Evolutionary conservation across 2,329 filamentous ascomycete species (phyloP), one percentile per base, ranked within the genome.

Genomic region (Cytospora leucostoma): DNA sequence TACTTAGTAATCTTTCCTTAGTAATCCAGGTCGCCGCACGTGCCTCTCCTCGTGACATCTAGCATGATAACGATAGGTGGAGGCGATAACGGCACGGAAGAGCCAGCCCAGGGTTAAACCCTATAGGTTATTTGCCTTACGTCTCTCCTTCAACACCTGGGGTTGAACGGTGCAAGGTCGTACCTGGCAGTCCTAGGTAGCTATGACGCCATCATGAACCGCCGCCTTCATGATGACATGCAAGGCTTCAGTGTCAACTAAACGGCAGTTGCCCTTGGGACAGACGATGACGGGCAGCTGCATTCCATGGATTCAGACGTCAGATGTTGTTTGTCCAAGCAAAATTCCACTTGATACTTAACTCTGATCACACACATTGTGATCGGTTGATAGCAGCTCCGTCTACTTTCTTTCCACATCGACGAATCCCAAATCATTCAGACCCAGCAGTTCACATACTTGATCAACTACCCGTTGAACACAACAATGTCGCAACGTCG

Each of bases 401-500:
- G 44, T 47, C 44, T 2, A 47, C 10, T 47, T 12, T 47, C n/a
- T 11, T 19, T 11, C 44, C n/a, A 19, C 44, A 21, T 47, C n/a
- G 21, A 47, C 19, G n/a, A 10, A 7, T 12, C 21, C 44, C 5
- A n/a, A 47, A 2, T 10, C 19, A 11, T 19, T 21, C n/a, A n/a
- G 19, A 47, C 44, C n/a, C 44, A 19, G 21, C 11, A 4, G 7
- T 47, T n/a, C 11, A 4, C 44, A 11, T 19, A 19, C n/a, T 11
- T 12, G 8, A n/a, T 19, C 44, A n/a, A 8, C 35, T 19, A 47
- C n/a, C 8, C 12, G 11, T 6, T 15, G 5, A 21, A 12, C 12
- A 49, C 38, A n/a, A 53, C 27, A 19, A 67, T 67, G 65, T 67
- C 65, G 34, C 63, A 65, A 38, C 65, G 60, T 40, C 56, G 50